phyloP scores from a whole-genome alignment of 2,329 filamentous ascomycete genomes.

The Onygenales sp. region DNA sequence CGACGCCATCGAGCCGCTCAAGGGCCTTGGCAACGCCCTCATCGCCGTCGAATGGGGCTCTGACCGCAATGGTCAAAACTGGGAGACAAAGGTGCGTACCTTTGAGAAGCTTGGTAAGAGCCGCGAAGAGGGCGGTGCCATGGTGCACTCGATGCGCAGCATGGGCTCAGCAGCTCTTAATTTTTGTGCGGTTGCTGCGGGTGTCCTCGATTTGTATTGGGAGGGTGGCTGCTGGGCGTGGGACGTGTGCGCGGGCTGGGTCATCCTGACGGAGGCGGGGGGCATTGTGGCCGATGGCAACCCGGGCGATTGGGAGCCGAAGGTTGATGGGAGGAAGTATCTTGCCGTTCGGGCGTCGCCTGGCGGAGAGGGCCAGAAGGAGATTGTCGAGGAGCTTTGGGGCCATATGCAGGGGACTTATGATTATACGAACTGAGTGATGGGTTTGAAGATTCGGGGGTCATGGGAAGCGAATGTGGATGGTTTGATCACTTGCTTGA shows the following conservation, averaged over 20 bases:
- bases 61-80: constrained; percentile 48
- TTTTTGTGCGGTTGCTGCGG: constrained; percentile 49
- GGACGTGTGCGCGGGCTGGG: constrained; percentile 57
- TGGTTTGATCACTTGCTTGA: too few relatives aligned
- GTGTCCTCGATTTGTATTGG: constrained; percentile 54
- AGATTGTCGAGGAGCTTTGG: constrained; percentile 36
- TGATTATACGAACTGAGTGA: constrained; percentile 18
- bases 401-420: constrained; percentile 27
- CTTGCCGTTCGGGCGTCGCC: constrained; percentile 29
- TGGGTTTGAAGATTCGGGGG: not conserved
- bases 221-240: constrained; percentile 57
- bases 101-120: constrained; percentile 40
- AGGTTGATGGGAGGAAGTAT: constrained; percentile 49
- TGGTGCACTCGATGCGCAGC: constrained; percentile 51
- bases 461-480: not conserved
- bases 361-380: constrained; percentile 24
- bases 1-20: constrained; percentile 34
- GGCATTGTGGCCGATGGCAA: constrained; percentile 52
- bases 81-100: constrained; percentile 46
- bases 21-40: constrained; percentile 41
- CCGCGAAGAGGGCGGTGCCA: constrained; percentile 48
- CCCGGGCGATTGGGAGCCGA: constrained; percentile 46
- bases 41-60: constrained; percentile 54
- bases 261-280: constrained; percentile 51
- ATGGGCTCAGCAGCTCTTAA: constrained; percentile 54